A percentile compares a stretch with the other conserved stretches of the same genome.
Evolutionary conservation across 106 monocot genomes (phyloP).

Genomic region (Hemerocallis citrina): DNA sequence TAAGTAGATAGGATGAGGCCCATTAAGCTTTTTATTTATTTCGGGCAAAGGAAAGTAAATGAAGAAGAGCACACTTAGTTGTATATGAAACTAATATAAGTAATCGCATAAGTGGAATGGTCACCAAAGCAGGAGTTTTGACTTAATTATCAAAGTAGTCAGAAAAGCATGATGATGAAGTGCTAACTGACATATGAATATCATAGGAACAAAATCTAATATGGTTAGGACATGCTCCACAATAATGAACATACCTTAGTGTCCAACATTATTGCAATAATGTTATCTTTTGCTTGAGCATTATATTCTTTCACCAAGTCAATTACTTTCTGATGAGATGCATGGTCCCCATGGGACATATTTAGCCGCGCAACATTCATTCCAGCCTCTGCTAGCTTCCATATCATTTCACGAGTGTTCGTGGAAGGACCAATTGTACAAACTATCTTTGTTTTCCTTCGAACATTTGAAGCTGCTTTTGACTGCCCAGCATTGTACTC

Average conservation of each 20-base stretch:
- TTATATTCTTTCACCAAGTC: slow-evolving; percentile 68
- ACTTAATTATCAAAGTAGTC: too few species aligned
- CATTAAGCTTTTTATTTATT: too few species aligned
- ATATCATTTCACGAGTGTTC: slow-evolving; percentile 56
- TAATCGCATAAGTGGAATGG: too few species aligned
- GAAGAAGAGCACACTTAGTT: too few species aligned
- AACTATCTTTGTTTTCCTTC: slow-evolving; percentile 63
- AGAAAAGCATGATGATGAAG: too few species aligned
- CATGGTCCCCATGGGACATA: slow-evolving; percentile 73
- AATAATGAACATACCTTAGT: slow-evolving; percentile 6
- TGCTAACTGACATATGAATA: too few species aligned
- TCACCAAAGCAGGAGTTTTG: too few species aligned
- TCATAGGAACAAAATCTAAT: not conserved
- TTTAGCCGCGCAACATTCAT: slow-evolving; percentile 74
- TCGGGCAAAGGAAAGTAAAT: too few species aligned
- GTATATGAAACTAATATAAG: too few species aligned
- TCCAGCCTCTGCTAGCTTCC: slow-evolving; percentile 53
- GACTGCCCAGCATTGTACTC: slow-evolving; percentile 3
- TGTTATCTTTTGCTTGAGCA: slow-evolving; percentile 22
- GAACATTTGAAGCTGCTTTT: not conserved
- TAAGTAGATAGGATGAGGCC: too few species aligned
- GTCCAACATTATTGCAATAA: slow-evolving; percentile 18
- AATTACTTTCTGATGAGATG: slow-evolving; percentile 31
- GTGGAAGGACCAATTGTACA: slow-evolving; percentile 48
- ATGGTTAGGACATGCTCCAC: not conserved